phyloP scores from a whole-genome alignment of 805 yeast genomes.

The Yamadazyma phyllophila region DNA sequence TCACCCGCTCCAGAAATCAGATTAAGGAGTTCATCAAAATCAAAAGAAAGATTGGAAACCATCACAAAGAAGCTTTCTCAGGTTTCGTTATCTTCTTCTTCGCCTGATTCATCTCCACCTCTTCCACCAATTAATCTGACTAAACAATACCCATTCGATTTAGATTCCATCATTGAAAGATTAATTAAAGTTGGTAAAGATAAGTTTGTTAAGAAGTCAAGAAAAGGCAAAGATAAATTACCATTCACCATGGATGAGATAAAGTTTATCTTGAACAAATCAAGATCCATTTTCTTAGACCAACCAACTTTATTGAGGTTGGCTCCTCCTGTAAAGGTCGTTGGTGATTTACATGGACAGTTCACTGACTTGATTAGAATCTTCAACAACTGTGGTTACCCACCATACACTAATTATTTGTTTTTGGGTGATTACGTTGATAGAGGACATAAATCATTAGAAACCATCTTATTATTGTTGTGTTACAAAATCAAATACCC shows the following conservation, averaged over 20 bases:
- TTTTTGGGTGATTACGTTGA: conserved; percentile 62
- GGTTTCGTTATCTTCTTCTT: conserved; percentile 11
- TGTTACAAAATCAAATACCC: conserved; percentile 59
- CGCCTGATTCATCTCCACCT: conserved; percentile 17
- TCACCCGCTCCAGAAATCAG: conserved; percentile 24
- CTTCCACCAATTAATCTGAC: conserved; percentile 6
- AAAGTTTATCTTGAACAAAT: conserved; percentile 53
- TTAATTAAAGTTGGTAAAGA: conserved; percentile 48
- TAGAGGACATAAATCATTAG: conserved; percentile 57
- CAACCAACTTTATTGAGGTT: conserved; percentile 66
- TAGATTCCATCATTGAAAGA: conserved; percentile 63
- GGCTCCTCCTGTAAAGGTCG: conserved; percentile 78
- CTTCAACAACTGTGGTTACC: conserved; percentile 58
- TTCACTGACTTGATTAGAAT: conserved; percentile 53
- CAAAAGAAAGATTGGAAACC: conserved; percentile 1
- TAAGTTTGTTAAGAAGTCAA: conserved; percentile 17
- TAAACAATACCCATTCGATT: conserved; percentile 37
- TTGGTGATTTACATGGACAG: conserved; percentile 80
- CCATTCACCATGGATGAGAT: conserved; percentile 53
- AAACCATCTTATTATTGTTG: conserved; percentile 49
- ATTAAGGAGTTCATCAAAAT: not conserved
- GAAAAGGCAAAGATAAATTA: conserved; percentile 42
- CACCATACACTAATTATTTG: conserved; percentile 54
- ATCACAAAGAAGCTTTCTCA: conserved; percentile 6
- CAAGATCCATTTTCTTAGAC: conserved; percentile 56